Conservation (phyloP, 2,329 filamentous ascomycete species). For the Paramyrothecium roridum region DNA sequence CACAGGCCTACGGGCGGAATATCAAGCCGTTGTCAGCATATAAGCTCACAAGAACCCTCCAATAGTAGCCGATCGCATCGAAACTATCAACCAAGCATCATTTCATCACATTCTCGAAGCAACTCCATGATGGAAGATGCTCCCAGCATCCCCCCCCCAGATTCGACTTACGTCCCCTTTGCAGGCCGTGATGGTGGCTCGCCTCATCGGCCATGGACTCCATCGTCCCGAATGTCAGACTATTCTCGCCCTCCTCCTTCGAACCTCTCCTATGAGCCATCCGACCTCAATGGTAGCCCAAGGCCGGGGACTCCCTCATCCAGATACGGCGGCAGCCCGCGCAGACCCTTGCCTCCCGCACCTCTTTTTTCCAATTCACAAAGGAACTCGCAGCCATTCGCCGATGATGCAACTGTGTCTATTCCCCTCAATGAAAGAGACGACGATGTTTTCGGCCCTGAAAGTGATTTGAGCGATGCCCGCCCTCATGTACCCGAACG, state of each 20-base stretch:
- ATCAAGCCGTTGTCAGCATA: constrained; percentile 15
- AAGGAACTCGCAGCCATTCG: constrained; percentile 49
- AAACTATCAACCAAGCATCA: constrained; percentile 52
- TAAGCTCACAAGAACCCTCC: constrained; percentile 36
- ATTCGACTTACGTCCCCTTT: constrained; percentile 61
- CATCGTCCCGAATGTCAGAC: constrained; percentile 51
- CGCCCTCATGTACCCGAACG: constrained; percentile 47
- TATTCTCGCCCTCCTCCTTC: constrained; percentile 70
- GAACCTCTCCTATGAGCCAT: constrained; percentile 74
- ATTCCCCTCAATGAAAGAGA: constrained; percentile 63
- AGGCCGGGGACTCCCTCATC: constrained; percentile 88
- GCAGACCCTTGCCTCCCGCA: constrained; percentile 82
- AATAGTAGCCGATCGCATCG: constrained; percentile 40
- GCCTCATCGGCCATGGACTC: constrained; percentile 58
- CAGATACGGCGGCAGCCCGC: constrained; percentile 81
- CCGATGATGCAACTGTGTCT: constrained; percentile 66
- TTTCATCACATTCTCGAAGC: constrained; percentile 40
- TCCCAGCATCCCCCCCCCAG: constrained; percentile 58
- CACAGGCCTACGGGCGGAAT: constrained; percentile 12
- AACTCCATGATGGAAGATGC: constrained; percentile 54
- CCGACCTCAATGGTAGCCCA: constrained; percentile 85
- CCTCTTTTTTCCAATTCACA: constrained; percentile 70
- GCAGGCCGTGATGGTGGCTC: constrained; percentile 41
- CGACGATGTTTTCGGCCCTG: constrained; percentile 72
- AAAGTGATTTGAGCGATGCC: constrained; percentile 50